These are phyloP conservation scores for Talaromyces sp. DNA, from an alignment of 2,329 filamentous ascomycete genomes.

Conservation along the genomic window DNA sequence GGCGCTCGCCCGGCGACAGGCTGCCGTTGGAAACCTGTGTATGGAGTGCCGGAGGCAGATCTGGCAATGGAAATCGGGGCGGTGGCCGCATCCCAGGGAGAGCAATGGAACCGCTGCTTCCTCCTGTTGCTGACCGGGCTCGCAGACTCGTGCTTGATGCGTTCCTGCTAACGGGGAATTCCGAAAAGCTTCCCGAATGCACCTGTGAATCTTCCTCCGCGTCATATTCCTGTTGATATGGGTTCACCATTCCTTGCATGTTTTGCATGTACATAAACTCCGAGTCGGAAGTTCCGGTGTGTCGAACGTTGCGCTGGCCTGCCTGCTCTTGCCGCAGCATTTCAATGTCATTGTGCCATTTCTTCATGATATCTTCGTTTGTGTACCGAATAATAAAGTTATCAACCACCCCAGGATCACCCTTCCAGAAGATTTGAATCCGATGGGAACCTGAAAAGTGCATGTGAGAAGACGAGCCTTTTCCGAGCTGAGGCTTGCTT, in stretches of 20 bases:
- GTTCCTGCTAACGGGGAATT: constrained; percentile 57
- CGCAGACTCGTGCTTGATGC: constrained; percentile 70
- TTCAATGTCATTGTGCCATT: constrained; percentile 79
- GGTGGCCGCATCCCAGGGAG: constrained; percentile 45
- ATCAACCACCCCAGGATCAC: constrained; percentile 89
- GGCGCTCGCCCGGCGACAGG: constrained; percentile 56
- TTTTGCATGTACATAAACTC: constrained; percentile 76
- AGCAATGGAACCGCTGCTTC: constrained; percentile 36
- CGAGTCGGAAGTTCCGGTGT: constrained; percentile 53
- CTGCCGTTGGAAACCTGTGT: constrained; percentile 46
- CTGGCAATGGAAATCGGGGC: constrained; percentile 65
- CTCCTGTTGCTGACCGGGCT: constrained; percentile 68
- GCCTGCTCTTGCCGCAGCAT: constrained; percentile 60
- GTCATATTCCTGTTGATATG: constrained; percentile 62
- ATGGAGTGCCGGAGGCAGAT: constrained; percentile 63
- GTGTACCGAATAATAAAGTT: constrained; percentile 93
- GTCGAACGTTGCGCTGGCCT: constrained; percentile 46
- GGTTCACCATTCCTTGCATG: constrained; percentile 66
- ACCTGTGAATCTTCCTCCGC: constrained; percentile 45
- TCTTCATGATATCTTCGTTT: constrained; percentile 88
- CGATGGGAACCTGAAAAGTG: constrained; percentile 69
- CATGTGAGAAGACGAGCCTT: neutral
- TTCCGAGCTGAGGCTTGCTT: neutral
- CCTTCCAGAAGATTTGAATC: constrained; percentile 98
- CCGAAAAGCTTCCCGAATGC: constrained; percentile 35